These are phyloP conservation scores for Danielia oregonensis DNA, from an alignment of 805 yeast species.

Conservation along the genomic window DNA sequence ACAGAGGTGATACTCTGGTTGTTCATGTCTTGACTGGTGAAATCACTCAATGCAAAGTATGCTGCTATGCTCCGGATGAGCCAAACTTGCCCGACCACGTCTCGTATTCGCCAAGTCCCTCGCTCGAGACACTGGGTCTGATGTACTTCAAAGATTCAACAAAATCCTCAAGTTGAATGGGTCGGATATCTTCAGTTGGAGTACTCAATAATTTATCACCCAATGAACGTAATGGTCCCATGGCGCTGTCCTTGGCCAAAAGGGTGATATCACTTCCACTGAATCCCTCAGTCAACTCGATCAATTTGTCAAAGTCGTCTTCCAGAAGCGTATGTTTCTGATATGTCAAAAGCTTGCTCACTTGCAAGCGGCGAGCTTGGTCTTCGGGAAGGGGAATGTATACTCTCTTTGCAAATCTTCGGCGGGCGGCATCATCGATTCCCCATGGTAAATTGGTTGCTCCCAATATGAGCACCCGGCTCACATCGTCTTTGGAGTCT, in stretches of 20 bases:
- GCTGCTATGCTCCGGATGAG: conserved; percentile 69
- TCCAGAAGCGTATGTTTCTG: conserved; percentile 70
- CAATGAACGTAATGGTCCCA: conserved; percentile 90
- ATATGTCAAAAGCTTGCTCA: conserved; percentile 59
- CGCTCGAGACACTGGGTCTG: conserved; percentile 83
- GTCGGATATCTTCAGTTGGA: conserved; percentile 72
- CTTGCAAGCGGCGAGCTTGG: conserved; percentile 73
- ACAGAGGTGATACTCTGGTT: neutral
- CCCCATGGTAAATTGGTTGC: conserved; percentile 98
- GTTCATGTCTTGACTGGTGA: neutral
- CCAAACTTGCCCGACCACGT: conserved; percentile 88
- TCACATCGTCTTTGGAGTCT: conserved; percentile 38
- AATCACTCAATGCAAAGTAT: neutral
- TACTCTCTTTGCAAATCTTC: conserved; percentile 87
- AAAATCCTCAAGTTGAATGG: conserved; percentile 72
- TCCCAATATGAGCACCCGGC: conserved; percentile 82
- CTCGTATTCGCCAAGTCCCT: conserved; percentile 75
- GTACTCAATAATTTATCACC: conserved; percentile 77
- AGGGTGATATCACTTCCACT: conserved; percentile 95
- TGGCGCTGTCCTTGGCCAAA: conserved; percentile 93
- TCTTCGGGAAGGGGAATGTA: conserved; percentile 92
- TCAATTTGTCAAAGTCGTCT: conserved; percentile 56
- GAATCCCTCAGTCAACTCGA: conserved; percentile 70
- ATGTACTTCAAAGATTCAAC: conserved; percentile 70
- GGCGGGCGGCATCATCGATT: conserved; percentile 93